phyloP scores from a whole-genome alignment of 2,329 filamentous ascomycete genomes.

The Talaromyces piceae region DNA sequence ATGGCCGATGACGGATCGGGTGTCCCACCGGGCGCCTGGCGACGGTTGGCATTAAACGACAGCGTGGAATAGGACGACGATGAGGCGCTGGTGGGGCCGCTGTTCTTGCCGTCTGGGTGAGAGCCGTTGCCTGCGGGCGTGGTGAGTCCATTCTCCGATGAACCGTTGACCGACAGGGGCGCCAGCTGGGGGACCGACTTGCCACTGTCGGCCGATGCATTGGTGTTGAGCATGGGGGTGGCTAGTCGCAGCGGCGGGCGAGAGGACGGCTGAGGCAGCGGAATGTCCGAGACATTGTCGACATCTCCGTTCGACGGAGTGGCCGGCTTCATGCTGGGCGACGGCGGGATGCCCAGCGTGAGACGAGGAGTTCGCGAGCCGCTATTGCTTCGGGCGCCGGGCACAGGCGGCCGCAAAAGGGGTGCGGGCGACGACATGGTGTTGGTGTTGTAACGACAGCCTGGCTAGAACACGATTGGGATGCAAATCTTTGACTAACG shows the following conservation, averaged over 20 bases:
- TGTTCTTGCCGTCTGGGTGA: conserved; percentile 60
- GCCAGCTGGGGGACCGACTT: conserved; percentile 1
- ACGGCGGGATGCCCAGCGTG: conserved; percentile 83
- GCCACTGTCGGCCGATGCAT: conserved; percentile 9
- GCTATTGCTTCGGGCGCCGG: conserved; percentile 56
- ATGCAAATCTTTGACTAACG: conserved; percentile 1
- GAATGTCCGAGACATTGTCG: conserved; percentile 28
- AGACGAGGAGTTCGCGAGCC: conserved; percentile 65
- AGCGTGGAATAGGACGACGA: conserved; percentile 80
- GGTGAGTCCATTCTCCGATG: conserved; percentile 51
- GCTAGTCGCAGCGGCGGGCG: conserved; percentile 64
- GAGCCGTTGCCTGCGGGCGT: conserved; percentile 77
- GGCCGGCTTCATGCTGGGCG: conserved; percentile 72
- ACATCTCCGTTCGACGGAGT: conserved; percentile 40
- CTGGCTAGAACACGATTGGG: conserved; percentile 3
- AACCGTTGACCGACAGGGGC: background rate
- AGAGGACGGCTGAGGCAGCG: conserved; percentile 27
- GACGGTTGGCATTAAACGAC: conserved; percentile 68
- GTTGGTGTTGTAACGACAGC: background rate
- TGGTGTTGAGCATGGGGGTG: conserved; percentile 65
- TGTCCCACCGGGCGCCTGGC: conserved; percentile 55
- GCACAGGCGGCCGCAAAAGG: conserved; percentile 74
- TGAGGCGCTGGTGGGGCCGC: conserved; percentile 75
- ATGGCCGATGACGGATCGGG: conserved; percentile 85
- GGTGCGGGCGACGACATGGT: conserved; percentile 71